These are phyloP conservation scores for Stemphylium lycopersici DNA, from an alignment of 2,329 filamentous ascomycete species.

Conservation along the genomic window DNA sequence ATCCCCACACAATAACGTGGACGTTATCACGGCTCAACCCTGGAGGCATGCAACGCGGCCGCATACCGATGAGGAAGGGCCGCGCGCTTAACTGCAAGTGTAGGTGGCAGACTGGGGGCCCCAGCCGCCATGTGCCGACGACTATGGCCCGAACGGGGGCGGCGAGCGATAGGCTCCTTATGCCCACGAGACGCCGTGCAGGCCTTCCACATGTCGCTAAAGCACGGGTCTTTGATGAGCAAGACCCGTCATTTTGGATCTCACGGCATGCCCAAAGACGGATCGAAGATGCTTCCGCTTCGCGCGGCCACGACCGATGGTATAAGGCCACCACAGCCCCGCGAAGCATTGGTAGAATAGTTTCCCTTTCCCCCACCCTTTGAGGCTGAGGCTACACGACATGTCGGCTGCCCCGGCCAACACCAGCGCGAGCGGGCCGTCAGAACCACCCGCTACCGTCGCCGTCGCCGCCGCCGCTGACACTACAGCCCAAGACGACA, in stretches of 20 bases:
- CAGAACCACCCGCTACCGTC: background rate
- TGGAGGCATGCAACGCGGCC: background rate
- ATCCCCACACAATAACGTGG: background rate
- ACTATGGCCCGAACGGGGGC: background rate
- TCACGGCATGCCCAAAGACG: background rate
- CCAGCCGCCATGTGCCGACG: too few relatives aligned
- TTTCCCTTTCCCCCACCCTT: too few relatives aligned
- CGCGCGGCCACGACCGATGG: background rate
- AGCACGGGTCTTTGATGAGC: conserved; percentile 1
- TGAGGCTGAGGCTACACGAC: conserved; percentile 1
- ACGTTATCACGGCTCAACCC: background rate
- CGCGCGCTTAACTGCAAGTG: too few relatives aligned
- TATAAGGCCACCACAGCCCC: conserved; percentile 2
- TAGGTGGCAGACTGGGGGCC: too few relatives aligned
- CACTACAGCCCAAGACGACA: conserved; percentile 1
- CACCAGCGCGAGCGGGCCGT: conserved; percentile 14
- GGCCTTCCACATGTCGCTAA: background rate
- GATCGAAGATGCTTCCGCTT: background rate
- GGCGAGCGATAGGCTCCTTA: background rate
- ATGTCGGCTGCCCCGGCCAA: conserved; percentile 21
- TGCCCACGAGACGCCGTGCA: conserved; percentile 1
- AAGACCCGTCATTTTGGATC: conserved; percentile 4
- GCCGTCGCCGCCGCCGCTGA: background rate
- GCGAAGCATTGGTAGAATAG: background rate
- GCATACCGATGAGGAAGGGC: too few relatives aligned